phyloP scores from a whole-genome alignment of 2,329 filamentous ascomycete species.

The Neonectria ditissima region DNA sequence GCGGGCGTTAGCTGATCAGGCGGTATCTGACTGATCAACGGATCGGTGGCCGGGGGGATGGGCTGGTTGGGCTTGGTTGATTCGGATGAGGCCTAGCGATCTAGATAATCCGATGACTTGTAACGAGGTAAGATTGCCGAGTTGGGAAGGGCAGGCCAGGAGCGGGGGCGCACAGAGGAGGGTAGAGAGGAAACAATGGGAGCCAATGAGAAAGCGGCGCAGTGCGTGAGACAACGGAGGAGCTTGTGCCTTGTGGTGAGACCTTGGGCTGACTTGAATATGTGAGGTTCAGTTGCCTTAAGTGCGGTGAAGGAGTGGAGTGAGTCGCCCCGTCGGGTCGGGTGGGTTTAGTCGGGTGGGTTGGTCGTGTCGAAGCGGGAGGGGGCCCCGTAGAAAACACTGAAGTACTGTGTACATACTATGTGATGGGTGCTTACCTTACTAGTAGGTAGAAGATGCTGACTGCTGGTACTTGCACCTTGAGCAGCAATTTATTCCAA shows the following conservation, averaged over 20 bases:
- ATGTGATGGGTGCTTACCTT: background rate
- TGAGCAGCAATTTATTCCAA: no score
- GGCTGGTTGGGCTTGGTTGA: background rate
- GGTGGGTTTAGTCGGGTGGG: conserved; percentile 8
- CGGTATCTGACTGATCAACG: background rate
- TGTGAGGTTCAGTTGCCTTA: conserved; percentile 16
- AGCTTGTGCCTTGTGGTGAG: conserved; percentile 3
- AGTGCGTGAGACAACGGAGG: background rate
- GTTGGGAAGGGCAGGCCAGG: background rate
- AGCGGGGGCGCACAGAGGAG: background rate
- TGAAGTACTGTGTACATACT: background rate
- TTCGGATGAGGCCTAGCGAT: background rate
- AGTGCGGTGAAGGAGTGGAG: conserved; percentile 31
- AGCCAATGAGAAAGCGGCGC: conserved; percentile 5
- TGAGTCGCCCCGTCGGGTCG: conserved; percentile 23
- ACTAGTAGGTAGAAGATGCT: no score
- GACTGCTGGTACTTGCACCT: no score
- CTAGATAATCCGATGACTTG: conserved; percentile 5
- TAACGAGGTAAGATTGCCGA: background rate
- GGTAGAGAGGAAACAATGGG: background rate
- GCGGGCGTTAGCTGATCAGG: conserved; percentile 13
- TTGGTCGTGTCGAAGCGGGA: conserved; percentile 1
- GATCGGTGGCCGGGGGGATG: background rate
- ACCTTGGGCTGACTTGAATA: background rate
- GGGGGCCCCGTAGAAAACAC: background rate